A percentile compares a stretch with the other conserved stretches of the same genome.
phyloP scores from a whole-genome alignment of 179 eudicot genomes.

The Camellia oleifera region DNA sequence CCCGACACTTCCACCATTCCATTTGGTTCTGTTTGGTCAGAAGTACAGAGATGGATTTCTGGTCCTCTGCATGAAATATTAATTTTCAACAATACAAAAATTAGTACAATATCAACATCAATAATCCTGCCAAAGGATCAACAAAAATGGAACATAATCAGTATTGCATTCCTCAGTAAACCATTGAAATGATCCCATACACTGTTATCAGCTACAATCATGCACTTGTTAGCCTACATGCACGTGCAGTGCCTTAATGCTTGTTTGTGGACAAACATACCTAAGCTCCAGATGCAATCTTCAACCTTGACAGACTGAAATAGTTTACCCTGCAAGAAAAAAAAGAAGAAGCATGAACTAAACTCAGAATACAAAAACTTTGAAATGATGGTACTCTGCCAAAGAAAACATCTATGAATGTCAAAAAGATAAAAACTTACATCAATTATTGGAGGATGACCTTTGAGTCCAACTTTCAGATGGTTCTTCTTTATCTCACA shows the following conservation, averaged over 20 bases:
- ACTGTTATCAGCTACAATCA: not conserved
- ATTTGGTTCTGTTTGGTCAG: constrained; percentile 79
- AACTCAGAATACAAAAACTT: not conserved
- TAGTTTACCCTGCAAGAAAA: constrained; percentile 64
- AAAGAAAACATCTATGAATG: not conserved
- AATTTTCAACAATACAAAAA: not conserved
- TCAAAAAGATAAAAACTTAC: constrained; percentile 31
- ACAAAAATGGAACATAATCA: not conserved
- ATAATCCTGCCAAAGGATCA: not conserved
- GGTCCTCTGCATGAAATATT: constrained; percentile 64
- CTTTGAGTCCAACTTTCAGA: constrained; percentile 83
- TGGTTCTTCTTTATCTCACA: constrained; percentile 83
- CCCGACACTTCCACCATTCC: constrained; percentile 90
- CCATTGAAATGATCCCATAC: not conserved
- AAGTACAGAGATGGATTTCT: constrained; percentile 64
- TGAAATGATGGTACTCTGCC: not conserved
- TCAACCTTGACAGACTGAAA: constrained; percentile 71
- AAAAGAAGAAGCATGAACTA: not conserved
- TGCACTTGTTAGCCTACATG: not conserved
- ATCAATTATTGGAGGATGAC: constrained; percentile 77
- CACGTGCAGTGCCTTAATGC: not conserved
- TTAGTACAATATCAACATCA: not conserved
- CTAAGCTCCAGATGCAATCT: constrained; percentile 92
- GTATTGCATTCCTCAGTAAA: not conserved
- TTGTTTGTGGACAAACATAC: constrained; percentile 30